Percentiles rank a stretch among this genome's conserved stretches.
phyloP scores from a whole-genome alignment of 75 land plant genomes.

The Adiantum capillusveneris region DNA sequence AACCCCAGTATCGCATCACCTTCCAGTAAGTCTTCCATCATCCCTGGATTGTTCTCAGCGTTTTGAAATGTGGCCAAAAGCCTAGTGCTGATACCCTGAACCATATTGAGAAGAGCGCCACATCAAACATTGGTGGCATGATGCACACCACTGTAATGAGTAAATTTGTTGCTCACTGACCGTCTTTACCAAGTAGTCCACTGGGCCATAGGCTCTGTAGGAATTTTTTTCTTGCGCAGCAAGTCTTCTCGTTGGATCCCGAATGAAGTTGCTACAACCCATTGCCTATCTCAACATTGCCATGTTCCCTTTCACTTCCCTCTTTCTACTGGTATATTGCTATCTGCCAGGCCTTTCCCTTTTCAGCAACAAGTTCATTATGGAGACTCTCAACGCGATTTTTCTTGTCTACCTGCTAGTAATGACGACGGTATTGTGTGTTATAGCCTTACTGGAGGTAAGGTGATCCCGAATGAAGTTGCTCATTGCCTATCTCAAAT shows the following conservation, averaged over 20 bases:
- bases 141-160: no score
- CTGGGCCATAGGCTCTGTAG: conserved; percentile 69
- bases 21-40: no score
- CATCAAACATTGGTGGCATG: no score
- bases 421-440: conserved; percentile 31
- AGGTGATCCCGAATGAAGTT: conserved; percentile 55
- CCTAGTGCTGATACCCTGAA: no score
- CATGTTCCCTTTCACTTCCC: conserved; percentile 58
- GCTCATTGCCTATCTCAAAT: conserved; percentile 60
- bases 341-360: conserved; percentile 63
- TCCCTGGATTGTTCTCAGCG: no score
- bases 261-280: conserved; percentile 48
- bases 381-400: no score
- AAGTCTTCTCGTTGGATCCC: conserved; percentile 41
- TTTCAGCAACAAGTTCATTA: no score
- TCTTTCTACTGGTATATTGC: conserved; percentile 57
- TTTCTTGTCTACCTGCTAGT: conserved; percentile 43
- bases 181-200: conserved; percentile 64
- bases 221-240: conserved; percentile 64
- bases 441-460: conserved; percentile 48
- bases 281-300: conserved; percentile 63
- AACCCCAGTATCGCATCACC: no score
- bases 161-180: no score
- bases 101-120: no score
- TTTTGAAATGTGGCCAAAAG: no score